These are phyloP conservation scores for Ganoderma sinense DNA, from an alignment of 1,284 basidiomycete species.

Conservation along the genomic window DNA sequence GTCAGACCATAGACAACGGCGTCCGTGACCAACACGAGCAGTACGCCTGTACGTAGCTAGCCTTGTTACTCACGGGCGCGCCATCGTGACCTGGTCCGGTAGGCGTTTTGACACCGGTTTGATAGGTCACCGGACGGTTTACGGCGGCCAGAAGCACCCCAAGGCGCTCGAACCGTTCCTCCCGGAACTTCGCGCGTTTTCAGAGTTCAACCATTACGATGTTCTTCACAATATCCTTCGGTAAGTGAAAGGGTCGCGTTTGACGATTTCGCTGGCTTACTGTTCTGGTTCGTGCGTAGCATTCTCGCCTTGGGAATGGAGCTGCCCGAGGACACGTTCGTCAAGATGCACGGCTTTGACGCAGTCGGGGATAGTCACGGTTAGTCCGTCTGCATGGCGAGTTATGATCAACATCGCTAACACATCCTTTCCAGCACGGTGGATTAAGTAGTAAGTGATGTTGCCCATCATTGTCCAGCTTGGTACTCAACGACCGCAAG, in stretches of 20 bases:
- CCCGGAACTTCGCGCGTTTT: constrained; percentile 48
- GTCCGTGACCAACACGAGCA: constrained; percentile 57
- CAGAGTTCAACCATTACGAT: constrained; percentile 40
- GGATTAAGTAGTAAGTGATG: constrained; percentile 45
- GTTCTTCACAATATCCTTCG: constrained; percentile 34
- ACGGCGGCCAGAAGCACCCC: constrained; percentile 39
- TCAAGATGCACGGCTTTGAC: constrained; percentile 46
- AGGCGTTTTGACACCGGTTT: neutral
- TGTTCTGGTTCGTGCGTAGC: neutral
- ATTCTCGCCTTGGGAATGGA: constrained; percentile 26
- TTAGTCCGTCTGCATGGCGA: constrained; percentile 25
- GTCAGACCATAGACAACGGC: constrained; percentile 33
- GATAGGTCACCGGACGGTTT: constrained; percentile 9
- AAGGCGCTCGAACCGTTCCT: constrained; percentile 46
- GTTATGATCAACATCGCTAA: neutral
- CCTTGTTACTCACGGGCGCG: too few species aligned
- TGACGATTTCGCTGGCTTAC: too few species aligned
- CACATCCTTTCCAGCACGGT: constrained; percentile 32
- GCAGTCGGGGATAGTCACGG: constrained; percentile 36
- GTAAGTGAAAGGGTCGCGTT: constrained; percentile 15
- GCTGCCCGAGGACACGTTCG: constrained; percentile 34
- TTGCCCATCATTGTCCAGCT: neutral
- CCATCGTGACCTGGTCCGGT: too few species aligned
- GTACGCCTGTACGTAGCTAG: constrained; percentile 18
- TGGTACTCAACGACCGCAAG: constrained; percentile 21